phyloP scores from a whole-genome alignment of 306 rosid species.

The Cucumis hystrix region DNA sequence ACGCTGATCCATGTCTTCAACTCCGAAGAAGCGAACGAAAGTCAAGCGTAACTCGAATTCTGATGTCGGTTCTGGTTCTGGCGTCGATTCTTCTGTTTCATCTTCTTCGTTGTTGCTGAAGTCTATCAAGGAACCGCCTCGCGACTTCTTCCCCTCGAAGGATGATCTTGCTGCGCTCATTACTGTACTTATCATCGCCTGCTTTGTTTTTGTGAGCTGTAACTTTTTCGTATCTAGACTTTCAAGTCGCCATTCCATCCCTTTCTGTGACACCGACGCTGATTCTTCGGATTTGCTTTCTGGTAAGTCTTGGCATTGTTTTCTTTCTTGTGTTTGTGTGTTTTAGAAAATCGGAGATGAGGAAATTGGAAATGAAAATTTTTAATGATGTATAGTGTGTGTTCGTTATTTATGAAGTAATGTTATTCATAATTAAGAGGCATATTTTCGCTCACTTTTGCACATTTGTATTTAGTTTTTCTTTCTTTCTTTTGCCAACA shows the following conservation, averaged over 20 bases:
- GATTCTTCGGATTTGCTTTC: conserved; percentile 23
- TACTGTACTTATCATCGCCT: conserved; percentile 38
- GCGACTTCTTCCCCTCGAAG: conserved; percentile 46
- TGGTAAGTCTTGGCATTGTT: conserved; percentile 22
- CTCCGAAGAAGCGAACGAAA: conserved; percentile 25
- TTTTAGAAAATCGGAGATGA: background rate
- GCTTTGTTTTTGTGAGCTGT: conserved; percentile 33
- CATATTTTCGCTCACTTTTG: background rate
- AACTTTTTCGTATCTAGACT: conserved; percentile 32
- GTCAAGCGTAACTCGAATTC: conserved; percentile 2
- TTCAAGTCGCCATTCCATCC: conserved; percentile 19
- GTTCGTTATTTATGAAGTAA: background rate
- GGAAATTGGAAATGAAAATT: background rate
- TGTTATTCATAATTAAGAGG: background rate
- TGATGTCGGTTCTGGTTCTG: background rate
- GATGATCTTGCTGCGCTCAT: conserved; percentile 37
- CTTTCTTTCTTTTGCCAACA: background rate
- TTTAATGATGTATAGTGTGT: background rate
- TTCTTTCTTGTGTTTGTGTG: background rate
- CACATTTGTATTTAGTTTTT: background rate
- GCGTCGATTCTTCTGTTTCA: background rate
- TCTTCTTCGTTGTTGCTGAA: conserved; percentile 13
- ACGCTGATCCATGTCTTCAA: conserved; percentile 13
- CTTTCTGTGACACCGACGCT: conserved; percentile 43
- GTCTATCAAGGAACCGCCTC: conserved; percentile 49